phyloP scores from a whole-genome alignment of 805 yeast genomes.

The Myxozyma udenii region DNA sequence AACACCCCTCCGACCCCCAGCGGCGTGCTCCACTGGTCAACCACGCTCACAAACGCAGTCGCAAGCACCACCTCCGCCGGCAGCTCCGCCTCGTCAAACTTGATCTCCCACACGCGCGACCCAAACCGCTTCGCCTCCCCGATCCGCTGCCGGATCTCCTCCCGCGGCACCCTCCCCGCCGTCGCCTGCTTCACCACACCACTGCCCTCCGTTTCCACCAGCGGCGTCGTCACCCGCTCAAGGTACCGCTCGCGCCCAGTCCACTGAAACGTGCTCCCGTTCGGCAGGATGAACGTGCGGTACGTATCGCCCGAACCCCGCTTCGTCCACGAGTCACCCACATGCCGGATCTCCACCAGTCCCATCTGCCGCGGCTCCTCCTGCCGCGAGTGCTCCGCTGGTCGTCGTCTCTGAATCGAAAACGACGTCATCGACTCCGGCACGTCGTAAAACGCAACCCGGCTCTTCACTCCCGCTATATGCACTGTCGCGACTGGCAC shows the following conservation, averaged over 20 bases:
- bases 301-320: constrained; percentile 46
- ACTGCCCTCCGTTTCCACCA: constrained; percentile 45
- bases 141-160: constrained; percentile 60
- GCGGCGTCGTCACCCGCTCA: constrained; percentile 41
- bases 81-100: constrained; percentile 53
- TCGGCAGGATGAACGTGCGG: constrained; percentile 57
- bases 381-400: background rate
- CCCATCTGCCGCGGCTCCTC: constrained; percentile 41
- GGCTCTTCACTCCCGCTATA: constrained; percentile 11
- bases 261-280: constrained; percentile 65
- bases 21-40: constrained; percentile 67
- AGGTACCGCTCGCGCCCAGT: constrained; percentile 56
- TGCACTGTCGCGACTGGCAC: constrained; percentile 12
- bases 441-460: constrained; percentile 8
- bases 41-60: constrained; percentile 57
- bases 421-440: background rate
- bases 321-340: constrained; percentile 49
- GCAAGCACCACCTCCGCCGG: constrained; percentile 58
- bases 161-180: constrained; percentile 40
- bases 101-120: constrained; percentile 52
- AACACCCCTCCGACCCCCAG: constrained; percentile 35
- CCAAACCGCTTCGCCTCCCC: constrained; percentile 57
- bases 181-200: background rate
- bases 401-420: background rate
- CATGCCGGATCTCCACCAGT: constrained; percentile 59